A percentile compares a stretch with the other conserved stretches of the same genome.
These are phyloP conservation scores for Aspergillus pseudotamarii DNA, from an alignment of 2,329 filamentous ascomycete species.

Conservation along the genomic window DNA sequence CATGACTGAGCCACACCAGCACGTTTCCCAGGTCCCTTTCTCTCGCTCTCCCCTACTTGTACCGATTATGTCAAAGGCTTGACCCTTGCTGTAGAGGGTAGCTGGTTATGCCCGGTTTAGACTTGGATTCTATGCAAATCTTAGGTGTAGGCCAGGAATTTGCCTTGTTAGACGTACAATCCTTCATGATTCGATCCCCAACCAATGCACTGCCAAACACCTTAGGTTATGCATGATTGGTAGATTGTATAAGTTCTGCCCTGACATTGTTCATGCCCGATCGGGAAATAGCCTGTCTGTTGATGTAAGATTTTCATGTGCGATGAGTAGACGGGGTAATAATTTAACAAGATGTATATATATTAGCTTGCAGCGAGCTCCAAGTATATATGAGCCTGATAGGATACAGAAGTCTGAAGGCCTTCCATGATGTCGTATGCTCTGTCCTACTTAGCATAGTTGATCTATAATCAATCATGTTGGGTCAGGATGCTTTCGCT, in stretches of 20 bases:
- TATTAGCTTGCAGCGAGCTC: neutral
- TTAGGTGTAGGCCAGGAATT: neutral
- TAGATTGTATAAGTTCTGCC: neutral
- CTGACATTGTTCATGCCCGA: neutral
- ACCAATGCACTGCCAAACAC: neutral
- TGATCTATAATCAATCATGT: neutral
- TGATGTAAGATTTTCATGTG: neutral
- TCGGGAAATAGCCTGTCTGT: neutral
- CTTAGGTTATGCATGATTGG: neutral
- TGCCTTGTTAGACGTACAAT: neutral
- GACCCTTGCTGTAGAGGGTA: neutral
- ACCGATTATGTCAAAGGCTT: neutral
- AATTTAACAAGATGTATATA: neutral
- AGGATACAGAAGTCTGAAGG: neutral
- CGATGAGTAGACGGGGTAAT: neutral
- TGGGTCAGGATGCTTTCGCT: neutral
- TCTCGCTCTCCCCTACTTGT: neutral
- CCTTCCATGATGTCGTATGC: neutral
- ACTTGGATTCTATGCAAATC: neutral
- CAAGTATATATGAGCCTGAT: neutral
- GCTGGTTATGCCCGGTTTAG: neutral
- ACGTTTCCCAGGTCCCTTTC: neutral
- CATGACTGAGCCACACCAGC: too few species aligned
- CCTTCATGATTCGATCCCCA: neutral
- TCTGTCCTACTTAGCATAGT: neutral